Percentiles rank a stretch among this genome's conserved stretches.
phyloP scores from a whole-genome alignment of 257 asterid species.

The Fraxinus americana region DNA sequence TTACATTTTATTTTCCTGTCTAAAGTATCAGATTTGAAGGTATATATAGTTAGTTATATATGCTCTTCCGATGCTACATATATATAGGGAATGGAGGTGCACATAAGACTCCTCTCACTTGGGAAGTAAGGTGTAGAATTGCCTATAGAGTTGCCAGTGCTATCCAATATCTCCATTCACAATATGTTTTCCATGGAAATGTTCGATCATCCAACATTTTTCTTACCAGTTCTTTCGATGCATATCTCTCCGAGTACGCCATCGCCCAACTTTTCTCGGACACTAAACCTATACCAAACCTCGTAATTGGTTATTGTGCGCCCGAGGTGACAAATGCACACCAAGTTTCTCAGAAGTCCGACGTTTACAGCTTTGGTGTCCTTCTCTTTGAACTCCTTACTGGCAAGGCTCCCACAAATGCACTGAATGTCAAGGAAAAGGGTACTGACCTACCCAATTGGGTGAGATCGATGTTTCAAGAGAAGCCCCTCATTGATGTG shows the following conservation, averaged over 20 bases:
- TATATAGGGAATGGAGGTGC: constrained; percentile 26
- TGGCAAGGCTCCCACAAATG: constrained; percentile 28
- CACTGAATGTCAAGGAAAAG: background rate
- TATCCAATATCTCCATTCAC: constrained; percentile 30
- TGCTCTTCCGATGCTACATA: background rate
- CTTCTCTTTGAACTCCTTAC: constrained; percentile 38
- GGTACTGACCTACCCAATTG: constrained; percentile 30
- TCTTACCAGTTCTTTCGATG: constrained; percentile 20
- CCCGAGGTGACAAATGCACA: constrained; percentile 24
- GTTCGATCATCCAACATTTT: constrained; percentile 38
- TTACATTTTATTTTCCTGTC: background rate
- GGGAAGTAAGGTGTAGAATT: constrained; percentile 34
- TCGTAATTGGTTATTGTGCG: constrained; percentile 29
- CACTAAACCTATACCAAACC: background rate
- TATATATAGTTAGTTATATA: background rate
- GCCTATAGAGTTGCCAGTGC: constrained; percentile 33
- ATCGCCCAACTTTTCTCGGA: constrained; percentile 1
- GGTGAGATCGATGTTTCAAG: constrained; percentile 34
- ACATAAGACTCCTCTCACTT: constrained; percentile 26
- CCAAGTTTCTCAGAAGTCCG: constrained; percentile 31
- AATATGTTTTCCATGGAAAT: constrained; percentile 34
- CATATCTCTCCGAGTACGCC: constrained; percentile 31
- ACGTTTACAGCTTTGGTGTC: constrained; percentile 40
- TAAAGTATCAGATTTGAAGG: background rate
- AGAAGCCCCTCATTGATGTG: constrained; percentile 29